Evolutionary conservation across 164 flowering plant species (phyloP), one percentile per base, ranked within the genome.

Genomic region (Cinnamomum chago): DNA sequence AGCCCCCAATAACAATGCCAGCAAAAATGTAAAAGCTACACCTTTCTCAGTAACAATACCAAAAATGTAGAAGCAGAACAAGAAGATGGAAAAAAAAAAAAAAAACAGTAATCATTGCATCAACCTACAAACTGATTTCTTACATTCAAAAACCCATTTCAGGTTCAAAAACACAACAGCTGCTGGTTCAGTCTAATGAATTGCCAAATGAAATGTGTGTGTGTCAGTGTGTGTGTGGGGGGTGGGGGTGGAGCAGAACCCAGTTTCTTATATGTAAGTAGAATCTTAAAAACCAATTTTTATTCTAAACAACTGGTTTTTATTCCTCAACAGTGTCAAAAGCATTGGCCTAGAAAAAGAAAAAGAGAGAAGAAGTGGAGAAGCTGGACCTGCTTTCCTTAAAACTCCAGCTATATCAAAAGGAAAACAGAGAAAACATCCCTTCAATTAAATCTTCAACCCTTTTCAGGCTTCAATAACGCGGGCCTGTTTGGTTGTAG

Each of bases 131-230:
- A 55, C 60, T 55, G 47, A 40, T 40, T 40, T 0, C 60, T 14
- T 55, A 55, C 17, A 55, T 20, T 55, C 0, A 18, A 58, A 73
- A 58, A 73, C 7, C 79, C 73, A 24, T 64, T 64, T 40, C 51
- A 13, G 35, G 33, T 3, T 25, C 62, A 73, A 58, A 73, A 58
- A 73, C 7, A 20, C 5, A 55, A 55, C 60, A 55, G 60, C 60
- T 12, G 60, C n/a, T 55, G 60, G 17, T 55, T 55, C n/a, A 55
- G 20, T 55, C 60, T 13, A 14, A 15, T 3, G 60, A 14, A 14
- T 3, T 17, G 58, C 58, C 18, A 52, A 11, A 17, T 13, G 18
- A 52, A 52, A 52, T 7, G 3, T 12, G 58, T 3, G 30, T 28
- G 40, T 5, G 7, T 7, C 0, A 2, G 58, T 3, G 30, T 28